Percentiles rank a stretch among this genome's conserved stretches.
These are phyloP conservation scores for Phytomonas francai DNA, from an alignment of 208 protist species.

Conservation along the genomic window DNA sequence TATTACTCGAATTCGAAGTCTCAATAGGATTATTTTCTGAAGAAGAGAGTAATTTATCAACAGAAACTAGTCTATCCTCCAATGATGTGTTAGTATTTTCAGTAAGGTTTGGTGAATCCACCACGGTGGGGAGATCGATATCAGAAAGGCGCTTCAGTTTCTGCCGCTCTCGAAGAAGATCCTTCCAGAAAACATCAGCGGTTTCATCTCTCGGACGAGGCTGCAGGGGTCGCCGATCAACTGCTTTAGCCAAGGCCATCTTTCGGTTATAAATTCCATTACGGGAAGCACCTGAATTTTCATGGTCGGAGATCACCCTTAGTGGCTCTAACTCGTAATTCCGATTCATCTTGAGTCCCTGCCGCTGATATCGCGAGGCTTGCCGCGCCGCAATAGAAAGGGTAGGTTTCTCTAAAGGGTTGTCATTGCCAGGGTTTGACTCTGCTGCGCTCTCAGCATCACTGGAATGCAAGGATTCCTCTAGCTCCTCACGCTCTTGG, in stretches of 20 bases:
- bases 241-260: neutral
- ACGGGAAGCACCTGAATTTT: neutral
- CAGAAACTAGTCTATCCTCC: neutral
- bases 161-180: conserved; percentile 1
- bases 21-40: neutral
- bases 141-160: neutral
- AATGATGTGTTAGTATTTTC: neutral
- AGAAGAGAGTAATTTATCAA: neutral
- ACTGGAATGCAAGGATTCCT: conserved; percentile 14
- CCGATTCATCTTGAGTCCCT: conserved; percentile 3
- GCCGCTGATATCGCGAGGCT: neutral
- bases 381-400: neutral
- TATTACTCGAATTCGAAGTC: neutral
- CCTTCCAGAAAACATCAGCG: neutral
- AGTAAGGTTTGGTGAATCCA: neutral
- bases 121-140: neutral
- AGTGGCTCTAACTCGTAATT: conserved; percentile 23
- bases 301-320: conserved; percentile 14
- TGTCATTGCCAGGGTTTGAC: neutral
- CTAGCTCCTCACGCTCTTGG: conserved; percentile 1
- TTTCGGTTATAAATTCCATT: neutral
- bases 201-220: neutral
- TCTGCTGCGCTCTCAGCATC: conserved; percentile 11
- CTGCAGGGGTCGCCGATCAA: neutral
- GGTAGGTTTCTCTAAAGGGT: neutral